Percentiles rank a stretch among this genome's conserved stretches.
Evolutionary conservation across 2,329 filamentous ascomycete genomes (phyloP).

Genomic region (Apiospora kogelbergensis): DNA sequence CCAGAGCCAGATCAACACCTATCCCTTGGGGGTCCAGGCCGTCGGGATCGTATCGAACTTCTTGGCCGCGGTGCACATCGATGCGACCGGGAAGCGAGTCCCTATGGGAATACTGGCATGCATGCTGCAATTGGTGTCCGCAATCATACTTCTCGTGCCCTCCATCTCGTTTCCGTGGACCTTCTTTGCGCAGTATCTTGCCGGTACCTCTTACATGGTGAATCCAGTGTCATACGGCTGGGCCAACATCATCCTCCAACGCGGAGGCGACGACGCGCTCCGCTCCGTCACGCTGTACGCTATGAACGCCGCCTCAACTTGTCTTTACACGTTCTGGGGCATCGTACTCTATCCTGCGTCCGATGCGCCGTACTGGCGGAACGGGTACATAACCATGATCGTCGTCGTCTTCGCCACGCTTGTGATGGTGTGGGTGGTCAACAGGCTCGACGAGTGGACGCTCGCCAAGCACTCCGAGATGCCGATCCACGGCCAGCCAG

Average conservation of each 20-base stretch:
- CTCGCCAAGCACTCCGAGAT: slow-evolving; percentile 11
- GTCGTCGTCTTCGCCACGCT: slow-evolving; percentile 16
- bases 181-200: slow-evolving; percentile 38
- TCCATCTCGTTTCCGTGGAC: slow-evolving; percentile 30
- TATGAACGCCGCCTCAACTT: slow-evolving; percentile 39
- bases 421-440: slow-evolving; percentile 14
- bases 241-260: slow-evolving; percentile 37
- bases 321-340: slow-evolving; percentile 46
- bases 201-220: slow-evolving; percentile 39
- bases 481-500: background rate
- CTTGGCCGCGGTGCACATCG: slow-evolving; percentile 28
- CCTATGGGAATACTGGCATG: slow-evolving; percentile 35
- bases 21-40: slow-evolving; percentile 26
- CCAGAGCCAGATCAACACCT: slow-evolving; percentile 33
- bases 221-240: slow-evolving; percentile 39
- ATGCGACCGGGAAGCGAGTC: slow-evolving; percentile 27
- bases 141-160: slow-evolving; percentile 33
- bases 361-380: slow-evolving; percentile 42
- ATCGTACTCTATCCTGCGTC: slow-evolving; percentile 41
- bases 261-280: slow-evolving; percentile 39
- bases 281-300: slow-evolving; percentile 39
- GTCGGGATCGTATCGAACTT: slow-evolving; percentile 38
- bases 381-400: slow-evolving; percentile 34
- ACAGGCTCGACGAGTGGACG: slow-evolving; percentile 16
- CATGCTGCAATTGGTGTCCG: slow-evolving; percentile 32